phyloP scores from a whole-genome alignment of 768 basidiomycete genomes.

The Podaxis sp. region DNA sequence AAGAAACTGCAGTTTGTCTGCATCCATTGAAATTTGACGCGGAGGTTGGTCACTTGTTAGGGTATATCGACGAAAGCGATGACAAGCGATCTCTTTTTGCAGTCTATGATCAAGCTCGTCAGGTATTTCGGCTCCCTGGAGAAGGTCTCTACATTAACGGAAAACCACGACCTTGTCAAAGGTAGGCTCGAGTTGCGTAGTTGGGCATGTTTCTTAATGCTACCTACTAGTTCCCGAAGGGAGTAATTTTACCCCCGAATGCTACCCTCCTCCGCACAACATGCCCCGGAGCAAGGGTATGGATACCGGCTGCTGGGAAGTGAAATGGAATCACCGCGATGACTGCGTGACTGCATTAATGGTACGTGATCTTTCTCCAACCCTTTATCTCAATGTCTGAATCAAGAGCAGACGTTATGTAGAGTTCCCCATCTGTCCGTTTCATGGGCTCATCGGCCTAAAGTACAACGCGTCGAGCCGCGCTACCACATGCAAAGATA shows the following conservation, averaged over 20 bases:
- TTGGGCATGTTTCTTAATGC: not conserved
- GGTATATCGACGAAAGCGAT: not conserved
- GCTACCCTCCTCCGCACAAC: constrained; percentile 55
- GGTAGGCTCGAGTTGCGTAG: not conserved
- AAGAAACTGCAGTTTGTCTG: constrained; percentile 42
- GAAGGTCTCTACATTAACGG: constrained; percentile 36
- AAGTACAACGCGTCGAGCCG: not conserved
- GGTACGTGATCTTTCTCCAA: constrained; percentile 37
- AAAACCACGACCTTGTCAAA: constrained; percentile 6
- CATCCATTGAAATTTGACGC: constrained; percentile 60
- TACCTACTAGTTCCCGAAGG: not conserved
- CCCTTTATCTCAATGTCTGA: not conserved
- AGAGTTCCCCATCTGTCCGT: constrained; percentile 70
- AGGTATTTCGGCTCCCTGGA: constrained; percentile 68
- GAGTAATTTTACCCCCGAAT: not conserved
- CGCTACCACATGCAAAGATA: not conserved
- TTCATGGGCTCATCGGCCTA: constrained; percentile 75
- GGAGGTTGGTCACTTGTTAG: constrained; percentile 40
- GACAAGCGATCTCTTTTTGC: not conserved
- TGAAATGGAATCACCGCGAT: constrained; percentile 79
- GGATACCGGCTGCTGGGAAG: constrained; percentile 66
- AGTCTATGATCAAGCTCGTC: constrained; percentile 42
- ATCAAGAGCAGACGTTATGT: constrained; percentile 55
- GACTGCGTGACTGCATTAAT: constrained; percentile 72
- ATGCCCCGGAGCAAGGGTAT: constrained; percentile 53